Base-by-base conservation (phyloP, 2,329 filamentous ascomycete species). In the Penicillium hesseltinei region DNA sequence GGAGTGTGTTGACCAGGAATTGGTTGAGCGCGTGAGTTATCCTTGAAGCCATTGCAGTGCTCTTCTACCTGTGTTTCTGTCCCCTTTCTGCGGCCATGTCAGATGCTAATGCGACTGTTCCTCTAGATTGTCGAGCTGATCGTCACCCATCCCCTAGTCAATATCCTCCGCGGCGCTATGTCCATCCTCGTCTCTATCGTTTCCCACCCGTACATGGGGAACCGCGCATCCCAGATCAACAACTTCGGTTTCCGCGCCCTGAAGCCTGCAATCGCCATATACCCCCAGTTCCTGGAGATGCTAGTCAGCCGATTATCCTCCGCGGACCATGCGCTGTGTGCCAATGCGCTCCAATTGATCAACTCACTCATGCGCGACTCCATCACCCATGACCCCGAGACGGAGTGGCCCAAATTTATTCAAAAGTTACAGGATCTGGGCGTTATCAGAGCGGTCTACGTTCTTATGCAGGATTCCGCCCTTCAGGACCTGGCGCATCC, bases 81-180 rank as follows among this genome's bases (percentile, higher is more conserved):
- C 42, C 27, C 13, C 23, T 23, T 25, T 38, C 29, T 17, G 15
- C 15, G 9, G 29, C 15, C 23, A 31, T 13, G 15, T 42, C 17
- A 40, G 21, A 44, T 46, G 42, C 49, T 62, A 47, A 57, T 58
- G 15, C 4, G 25, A 57, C 49, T 56, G 10, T 31, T 25, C 31
- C 42, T 50, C 25, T 67, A 88, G 80, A 86, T 96, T 60, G 92
- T 97, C 66, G 89, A 97, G 74, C 82, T 99, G 51, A 91, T 97
- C 61, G 93, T 97, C 67, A 93, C 87, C 33, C 94, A 97, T 73
- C 94, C 93, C 25, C 84, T 99, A 60, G 94, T 99, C 76, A 99
- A 99, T 73, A 97, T 97, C 71, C 85, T 99, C 59, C 87, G 94
- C 62, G 94, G 94, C 68, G 93, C 93, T 69, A 96, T 99, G 90